A percentile compares a stretch with the other conserved stretches of the same genome.
Evolutionary conservation across 2,329 filamentous ascomycete species (phyloP).

Genomic region (Aspergillus hiratsukae): DNA sequence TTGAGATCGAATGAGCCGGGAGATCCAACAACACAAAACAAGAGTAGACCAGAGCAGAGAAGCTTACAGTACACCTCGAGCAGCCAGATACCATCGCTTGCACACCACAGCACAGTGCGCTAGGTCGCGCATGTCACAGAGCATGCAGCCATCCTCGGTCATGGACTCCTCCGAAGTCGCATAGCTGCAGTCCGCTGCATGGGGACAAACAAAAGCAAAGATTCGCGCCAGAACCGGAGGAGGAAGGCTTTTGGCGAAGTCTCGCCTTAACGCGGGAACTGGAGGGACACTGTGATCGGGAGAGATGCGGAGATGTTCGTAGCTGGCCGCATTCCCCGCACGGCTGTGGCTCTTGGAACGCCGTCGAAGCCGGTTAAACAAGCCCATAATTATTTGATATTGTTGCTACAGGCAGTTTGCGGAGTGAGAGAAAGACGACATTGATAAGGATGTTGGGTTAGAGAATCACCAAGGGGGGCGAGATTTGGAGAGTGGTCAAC

Average conservation of each 20-base stretch:
- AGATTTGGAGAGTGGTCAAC: not conserved
- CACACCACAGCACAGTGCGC: slow-evolving; percentile 72
- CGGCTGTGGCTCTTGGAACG: slow-evolving; percentile 26
- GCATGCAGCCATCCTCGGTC: slow-evolving; percentile 77
- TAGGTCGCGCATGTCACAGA: slow-evolving; percentile 87
- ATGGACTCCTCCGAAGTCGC: slow-evolving; percentile 78
- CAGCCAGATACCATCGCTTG: slow-evolving; percentile 64
- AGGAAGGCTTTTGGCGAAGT: slow-evolving; percentile 55
- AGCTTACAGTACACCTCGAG: slow-evolving; percentile 58
- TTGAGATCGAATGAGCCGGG: slow-evolving; percentile 5
- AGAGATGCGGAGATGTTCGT: slow-evolving; percentile 16
- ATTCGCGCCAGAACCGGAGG: slow-evolving; percentile 68
- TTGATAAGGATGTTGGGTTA: slow-evolving; percentile 1
- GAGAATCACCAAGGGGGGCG: not conserved
- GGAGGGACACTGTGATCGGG: slow-evolving; percentile 15
- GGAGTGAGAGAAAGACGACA: slow-evolving; percentile 1
- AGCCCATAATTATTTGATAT: slow-evolving; percentile 23
- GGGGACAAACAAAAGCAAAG: slow-evolving; percentile 78
- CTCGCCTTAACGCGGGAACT: slow-evolving; percentile 15
- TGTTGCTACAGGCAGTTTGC: not conserved
- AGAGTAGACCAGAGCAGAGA: slow-evolving; percentile 3
- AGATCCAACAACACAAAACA: slow-evolving; percentile 2
- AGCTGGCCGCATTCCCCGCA: slow-evolving; percentile 21
- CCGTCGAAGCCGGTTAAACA: slow-evolving; percentile 26
- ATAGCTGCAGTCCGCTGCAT: slow-evolving; percentile 71